Evolutionary conservation across 2,329 filamentous ascomycete species (phyloP), one percentile per base, ranked within the genome.

Genomic region (Ceratocystiopsis sp.): DNA sequence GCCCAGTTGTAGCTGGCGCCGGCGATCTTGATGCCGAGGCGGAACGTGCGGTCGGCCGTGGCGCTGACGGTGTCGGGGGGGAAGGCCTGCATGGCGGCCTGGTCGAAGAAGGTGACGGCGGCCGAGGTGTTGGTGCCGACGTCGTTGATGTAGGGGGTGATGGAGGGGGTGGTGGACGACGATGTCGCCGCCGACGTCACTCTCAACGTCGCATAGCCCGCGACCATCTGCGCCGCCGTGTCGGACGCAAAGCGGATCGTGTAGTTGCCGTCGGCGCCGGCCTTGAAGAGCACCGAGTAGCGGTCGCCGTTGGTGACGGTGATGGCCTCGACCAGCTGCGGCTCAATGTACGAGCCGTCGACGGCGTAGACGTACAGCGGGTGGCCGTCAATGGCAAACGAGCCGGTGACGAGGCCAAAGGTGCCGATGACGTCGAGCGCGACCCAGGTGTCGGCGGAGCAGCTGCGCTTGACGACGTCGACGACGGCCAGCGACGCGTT

Each of bases 391-490:
- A 74, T 68, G 29, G 68, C 66, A 48, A 67, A 61, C 7, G 59
- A 50, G 3, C 60, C 59, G 0, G 61, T 65, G 40, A 66, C 55
- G 21, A 71, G 62, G 41, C 65, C 62, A 41, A 67, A 61, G 3
- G 67, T 59, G n/a, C 62, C 67, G 45, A 78, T 64, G n/a, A 75
- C 52, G 48, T 75, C 66, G 14, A 78, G 56, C 9, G 69, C 68
- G 0, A 67, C 52, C 71, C 71, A 77, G 3, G 38, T 44, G 7
- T 25, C 38, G 6, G 18, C 7, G 2, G 16, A 19, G 43, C 48
- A 42, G 8, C 35, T 3, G 15, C 25, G 14, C 32, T 46, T 42
- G 4, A 58, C 52, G 4, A 66, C 61, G 1, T 58, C 50, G 47
- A 75, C 61, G 11, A 66, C 57, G 32, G 70, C 66, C 0, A 54